Base-by-base conservation (phyloP, 371 early-diverging fungal genomes). In the Rhizopus sp. region DNA sequence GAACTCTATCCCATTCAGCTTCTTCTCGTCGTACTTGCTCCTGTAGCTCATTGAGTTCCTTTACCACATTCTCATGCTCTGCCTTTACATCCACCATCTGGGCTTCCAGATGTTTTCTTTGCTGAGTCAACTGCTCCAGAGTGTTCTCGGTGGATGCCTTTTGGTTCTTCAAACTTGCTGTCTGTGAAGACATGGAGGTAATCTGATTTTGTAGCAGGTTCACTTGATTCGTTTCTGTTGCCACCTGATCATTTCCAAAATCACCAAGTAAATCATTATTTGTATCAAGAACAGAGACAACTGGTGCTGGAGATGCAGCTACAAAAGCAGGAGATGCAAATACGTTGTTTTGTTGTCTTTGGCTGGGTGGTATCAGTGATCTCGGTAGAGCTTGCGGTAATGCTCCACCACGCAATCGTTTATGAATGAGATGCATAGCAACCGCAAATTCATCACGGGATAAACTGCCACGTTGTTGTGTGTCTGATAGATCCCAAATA, bases 381-480 rank as follows among this genome's bases (percentile, higher is more conserved):
- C 68, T 69, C 5, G 73, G 57, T 33, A 96, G 64, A 4, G 62
- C 61, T 2, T 86, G 29, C 90, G 73, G 70, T 90, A 88, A 91
- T 91, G 89, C n/a, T 92, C 81, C 78, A 7, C 95, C 95, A 13
- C 76, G 76, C 7, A 93, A 69, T 41, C 89, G 88, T 16, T 84
- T 75, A 67, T 91, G 88, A 40, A 96, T 89, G 16, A 97, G 72
- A 70, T 95, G 90, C 94, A 97, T 95, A 13, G 97, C 95, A 5
- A 94, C 91, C 9, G 92, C 89, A 69, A 94, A 96, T 72, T 94
- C 94, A 66, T 94, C 90, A 30, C 84, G 61, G 55, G 88, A 91
- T 54, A 96, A 84, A 53, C 85, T 84, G 16, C 94, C 96, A 51
- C 81, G 78, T 59, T 87, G 83, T 53, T 86, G 85, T 35, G 84